A percentile compares a stretch with the other conserved stretches of the same genome.
phyloP scores from a whole-genome alignment of 331 rosid genomes.

The Telfairia occidentalis region DNA sequence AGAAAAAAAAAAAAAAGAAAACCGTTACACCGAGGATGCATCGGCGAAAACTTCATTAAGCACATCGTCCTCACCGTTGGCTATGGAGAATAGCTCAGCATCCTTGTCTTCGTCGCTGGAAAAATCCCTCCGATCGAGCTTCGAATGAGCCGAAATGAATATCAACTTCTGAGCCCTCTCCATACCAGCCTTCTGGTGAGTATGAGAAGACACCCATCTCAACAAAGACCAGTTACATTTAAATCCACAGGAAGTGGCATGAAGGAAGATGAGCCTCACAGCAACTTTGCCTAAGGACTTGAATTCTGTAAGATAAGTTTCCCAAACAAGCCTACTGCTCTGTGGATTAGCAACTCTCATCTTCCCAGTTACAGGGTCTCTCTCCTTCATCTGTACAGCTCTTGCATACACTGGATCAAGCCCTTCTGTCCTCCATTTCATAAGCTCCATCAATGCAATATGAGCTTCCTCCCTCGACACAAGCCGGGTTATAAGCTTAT shows the following conservation, averaged over 20 bases:
- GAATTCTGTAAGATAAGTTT: slow-evolving; percentile 71
- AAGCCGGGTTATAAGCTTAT: slow-evolving; percentile 75
- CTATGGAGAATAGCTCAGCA: slow-evolving; percentile 47
- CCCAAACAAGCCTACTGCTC: slow-evolving; percentile 93
- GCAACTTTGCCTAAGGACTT: slow-evolving; percentile 75
- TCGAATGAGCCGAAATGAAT: slow-evolving; percentile 76
- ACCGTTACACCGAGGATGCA: slow-evolving; percentile 66
- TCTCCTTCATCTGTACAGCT: slow-evolving; percentile 84
- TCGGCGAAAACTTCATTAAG: slow-evolving; percentile 59
- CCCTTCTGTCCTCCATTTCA: slow-evolving; percentile 98
- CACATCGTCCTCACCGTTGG: slow-evolving; percentile 79
- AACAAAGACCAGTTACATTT: slow-evolving; percentile 64
- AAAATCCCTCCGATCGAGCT: slow-evolving; percentile 65
- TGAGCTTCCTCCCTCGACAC: slow-evolving; percentile 86
- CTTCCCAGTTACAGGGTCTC: slow-evolving; percentile 68
- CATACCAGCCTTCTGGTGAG: slow-evolving; percentile 45
- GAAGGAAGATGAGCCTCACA: slow-evolving; percentile 82
- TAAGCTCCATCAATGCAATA: slow-evolving; percentile 80
- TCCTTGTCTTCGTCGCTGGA: slow-evolving; percentile 71
- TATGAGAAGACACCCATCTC: slow-evolving; percentile 65
- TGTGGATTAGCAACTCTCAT: slow-evolving; percentile 74
- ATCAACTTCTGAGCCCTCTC: slow-evolving; percentile 70
- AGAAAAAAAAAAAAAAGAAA: slow-evolving; percentile 2
- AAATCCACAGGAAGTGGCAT: slow-evolving; percentile 76
- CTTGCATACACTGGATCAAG: slow-evolving; percentile 88